These are phyloP conservation scores for Pseudocercospora cruenta DNA, from an alignment of 2,329 filamentous ascomycete species.

Conservation along the genomic window DNA sequence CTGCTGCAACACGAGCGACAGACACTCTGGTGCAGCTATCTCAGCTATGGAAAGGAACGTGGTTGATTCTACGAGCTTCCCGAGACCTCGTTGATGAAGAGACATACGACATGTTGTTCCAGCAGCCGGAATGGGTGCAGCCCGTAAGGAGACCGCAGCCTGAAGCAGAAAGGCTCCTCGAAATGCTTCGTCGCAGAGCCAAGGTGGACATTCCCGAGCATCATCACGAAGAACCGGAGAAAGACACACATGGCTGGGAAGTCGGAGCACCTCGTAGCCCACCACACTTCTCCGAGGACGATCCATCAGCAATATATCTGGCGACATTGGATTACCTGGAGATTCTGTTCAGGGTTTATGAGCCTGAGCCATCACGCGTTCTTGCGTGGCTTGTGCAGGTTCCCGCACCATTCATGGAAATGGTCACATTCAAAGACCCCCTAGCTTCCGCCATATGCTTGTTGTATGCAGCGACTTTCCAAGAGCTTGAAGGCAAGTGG, in stretches of 20 bases:
- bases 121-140: conserved; percentile 18
- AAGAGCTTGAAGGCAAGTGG: conserved; percentile 23
- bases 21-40: conserved; percentile 23
- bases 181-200: conserved; percentile 19
- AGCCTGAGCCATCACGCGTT: conserved; percentile 21
- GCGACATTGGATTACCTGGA: conserved; percentile 22
- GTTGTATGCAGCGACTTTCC: conserved; percentile 21
- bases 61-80: conserved; percentile 20
- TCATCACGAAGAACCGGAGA: background rate
- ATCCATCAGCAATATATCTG: conserved; percentile 16
- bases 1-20: conserved; percentile 13
- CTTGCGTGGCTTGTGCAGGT: conserved; percentile 23
- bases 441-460: conserved; percentile 23
- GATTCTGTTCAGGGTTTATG: conserved; percentile 11
- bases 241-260: conserved; percentile 1
- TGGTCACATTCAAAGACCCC: conserved; percentile 13
- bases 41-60: conserved; percentile 26
- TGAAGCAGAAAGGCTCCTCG: conserved; percentile 17
- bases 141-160: background rate
- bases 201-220: background rate
- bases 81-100: conserved; percentile 19
- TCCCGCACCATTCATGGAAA: conserved; percentile 22
- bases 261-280: background rate
- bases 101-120: conserved; percentile 23
- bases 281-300: conserved; percentile 3